A percentile compares a stretch with the other conserved stretches of the same genome.
phyloP scores from a whole-genome alignment of 2,329 filamentous ascomycete genomes.

The Diaporthe eres region DNA sequence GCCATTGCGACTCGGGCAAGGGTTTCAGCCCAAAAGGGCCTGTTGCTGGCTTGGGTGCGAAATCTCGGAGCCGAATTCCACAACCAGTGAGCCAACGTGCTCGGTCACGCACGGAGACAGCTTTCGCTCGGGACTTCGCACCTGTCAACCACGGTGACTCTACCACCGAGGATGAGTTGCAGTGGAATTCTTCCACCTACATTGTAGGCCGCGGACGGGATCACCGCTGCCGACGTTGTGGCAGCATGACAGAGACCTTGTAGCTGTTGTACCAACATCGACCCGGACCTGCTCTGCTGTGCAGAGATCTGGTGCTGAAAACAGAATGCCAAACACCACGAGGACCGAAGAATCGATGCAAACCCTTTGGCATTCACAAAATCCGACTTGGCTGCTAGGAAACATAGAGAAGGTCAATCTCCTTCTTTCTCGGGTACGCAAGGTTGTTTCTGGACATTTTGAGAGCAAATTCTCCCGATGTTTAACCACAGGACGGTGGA shows the following conservation, averaged over 20 bases:
- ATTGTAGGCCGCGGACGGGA: conserved; percentile 30
- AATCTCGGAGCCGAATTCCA: conserved; percentile 44
- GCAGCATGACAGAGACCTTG: conserved; percentile 21
- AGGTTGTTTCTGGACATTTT: conserved; percentile 7
- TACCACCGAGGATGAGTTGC: conserved; percentile 51
- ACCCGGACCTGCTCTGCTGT: background rate
- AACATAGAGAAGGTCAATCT: background rate
- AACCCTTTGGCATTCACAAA: background rate
- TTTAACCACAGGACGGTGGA: background rate
- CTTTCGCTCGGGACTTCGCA: conserved; percentile 36
- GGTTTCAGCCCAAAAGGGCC: conserved; percentile 25
- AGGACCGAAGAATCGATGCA: background rate
- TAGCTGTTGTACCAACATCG: background rate
- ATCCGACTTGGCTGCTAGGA: background rate
- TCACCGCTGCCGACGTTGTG: conserved; percentile 22
- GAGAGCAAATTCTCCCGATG: background rate
- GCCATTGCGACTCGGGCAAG: conserved; percentile 22
- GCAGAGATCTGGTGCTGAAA: background rate
- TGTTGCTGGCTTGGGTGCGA: conserved; percentile 10
- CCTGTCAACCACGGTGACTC: conserved; percentile 36
- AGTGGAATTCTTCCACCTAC: conserved; percentile 45
- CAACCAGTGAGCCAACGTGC: conserved; percentile 43
- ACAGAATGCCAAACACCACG: background rate
- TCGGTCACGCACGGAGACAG: conserved; percentile 36
- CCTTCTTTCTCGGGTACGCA: background rate